Percentiles rank a stretch among this genome's conserved stretches.
Evolutionary conservation across 192 early-diverging fungal species (phyloP).

Genomic region (Gamsiella multidivaricata): DNA sequence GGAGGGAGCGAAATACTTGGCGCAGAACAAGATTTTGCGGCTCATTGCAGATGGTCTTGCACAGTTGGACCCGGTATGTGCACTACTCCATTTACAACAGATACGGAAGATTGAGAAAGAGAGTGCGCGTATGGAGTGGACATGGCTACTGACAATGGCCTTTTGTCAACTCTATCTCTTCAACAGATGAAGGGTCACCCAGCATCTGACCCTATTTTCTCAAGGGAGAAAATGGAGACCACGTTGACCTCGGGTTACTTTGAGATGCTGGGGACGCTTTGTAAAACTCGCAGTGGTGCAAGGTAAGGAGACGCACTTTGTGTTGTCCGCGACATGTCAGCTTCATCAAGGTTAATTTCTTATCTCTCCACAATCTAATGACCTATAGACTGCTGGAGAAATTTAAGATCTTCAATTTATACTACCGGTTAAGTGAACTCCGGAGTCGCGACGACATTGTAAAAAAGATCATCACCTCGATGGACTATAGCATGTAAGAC

Average conservation of each 20-base stretch:
- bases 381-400: constrained; percentile 66
- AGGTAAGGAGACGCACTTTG: constrained; percentile 38
- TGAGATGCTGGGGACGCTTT: constrained; percentile 74
- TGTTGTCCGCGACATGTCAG: background rate
- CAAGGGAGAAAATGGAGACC: constrained; percentile 76
- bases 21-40: constrained; percentile 73
- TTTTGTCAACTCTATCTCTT: background rate
- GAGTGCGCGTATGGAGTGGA: no score
- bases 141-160: background rate
- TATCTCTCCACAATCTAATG: no score
- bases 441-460: constrained; percentile 82
- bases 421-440: constrained; percentile 82
- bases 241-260: constrained; percentile 84
- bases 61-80: constrained; percentile 77
- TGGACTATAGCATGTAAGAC: constrained; percentile 76
- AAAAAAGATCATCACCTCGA: constrained; percentile 73
- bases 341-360: no score
- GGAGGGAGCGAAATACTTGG: constrained; percentile 77
- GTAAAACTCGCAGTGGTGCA: constrained; percentile 72
- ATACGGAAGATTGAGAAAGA: no score
- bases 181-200: constrained; percentile 55
- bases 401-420: constrained; percentile 83
- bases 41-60: constrained; percentile 80
- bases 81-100: background rate
- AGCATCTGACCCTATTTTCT: constrained; percentile 74